phyloP scores from a whole-genome alignment of 208 protist species.

The Leishmania lainsoni region DNA sequence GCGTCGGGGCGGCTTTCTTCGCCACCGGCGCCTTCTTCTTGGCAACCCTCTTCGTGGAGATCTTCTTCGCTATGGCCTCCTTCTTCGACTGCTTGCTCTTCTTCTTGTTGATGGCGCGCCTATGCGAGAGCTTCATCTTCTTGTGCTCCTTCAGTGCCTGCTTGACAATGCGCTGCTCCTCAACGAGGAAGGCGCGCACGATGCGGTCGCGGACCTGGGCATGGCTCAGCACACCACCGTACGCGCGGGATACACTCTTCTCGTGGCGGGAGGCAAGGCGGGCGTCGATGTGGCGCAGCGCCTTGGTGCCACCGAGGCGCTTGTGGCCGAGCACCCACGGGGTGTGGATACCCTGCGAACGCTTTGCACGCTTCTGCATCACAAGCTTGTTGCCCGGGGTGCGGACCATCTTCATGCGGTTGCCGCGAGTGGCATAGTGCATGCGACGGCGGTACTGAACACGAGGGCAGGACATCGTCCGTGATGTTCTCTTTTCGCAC shows the following conservation, averaged over 20 bases:
- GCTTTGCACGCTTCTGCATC: slow-evolving; percentile 96
- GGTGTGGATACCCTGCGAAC: slow-evolving; percentile 90
- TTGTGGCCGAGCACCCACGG: slow-evolving; percentile 94
- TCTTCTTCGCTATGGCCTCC: slow-evolving; percentile 63
- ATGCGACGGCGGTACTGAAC: slow-evolving; percentile 81
- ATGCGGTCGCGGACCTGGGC: slow-evolving; percentile 96
- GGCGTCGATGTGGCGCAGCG: slow-evolving; percentile 91
- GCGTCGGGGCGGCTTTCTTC: slow-evolving; percentile 27
- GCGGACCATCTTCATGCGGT: slow-evolving; percentile 84
- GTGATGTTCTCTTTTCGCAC: not conserved
- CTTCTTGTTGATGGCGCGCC: slow-evolving; percentile 69
- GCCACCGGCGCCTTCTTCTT: slow-evolving; percentile 49
- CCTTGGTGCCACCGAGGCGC: slow-evolving; percentile 91
- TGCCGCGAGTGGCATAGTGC: slow-evolving; percentile 79
- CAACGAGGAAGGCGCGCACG: slow-evolving; percentile 98
- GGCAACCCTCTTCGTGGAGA: slow-evolving; percentile 38
- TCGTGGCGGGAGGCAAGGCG: slow-evolving; percentile 83
- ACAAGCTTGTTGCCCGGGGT: slow-evolving; percentile 93
- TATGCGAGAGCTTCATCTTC: slow-evolving; percentile 68
- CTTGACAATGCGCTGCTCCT: slow-evolving; percentile 99
- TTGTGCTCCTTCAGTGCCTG: slow-evolving; percentile 72
- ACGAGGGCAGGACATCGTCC: slow-evolving; percentile 66
- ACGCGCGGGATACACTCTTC: slow-evolving; percentile 97
- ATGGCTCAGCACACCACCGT: slow-evolving; percentile 96
- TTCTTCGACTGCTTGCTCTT: slow-evolving; percentile 61